Conservation (phyloP, 2,329 filamentous ascomycete genomes). For the Lecanoromycetidae sp. region DNA sequence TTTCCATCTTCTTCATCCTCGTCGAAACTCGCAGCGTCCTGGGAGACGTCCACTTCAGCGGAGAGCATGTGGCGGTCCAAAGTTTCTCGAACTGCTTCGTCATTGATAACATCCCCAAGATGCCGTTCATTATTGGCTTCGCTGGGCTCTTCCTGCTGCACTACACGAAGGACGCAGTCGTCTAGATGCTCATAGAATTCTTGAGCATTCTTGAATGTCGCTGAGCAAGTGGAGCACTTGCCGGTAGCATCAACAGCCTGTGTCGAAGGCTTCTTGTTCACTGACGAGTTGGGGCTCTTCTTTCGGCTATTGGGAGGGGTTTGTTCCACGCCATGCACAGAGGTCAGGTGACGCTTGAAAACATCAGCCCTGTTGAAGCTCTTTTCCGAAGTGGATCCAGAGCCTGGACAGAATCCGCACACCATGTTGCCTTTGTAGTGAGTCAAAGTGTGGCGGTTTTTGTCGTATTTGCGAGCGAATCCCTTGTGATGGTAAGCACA, state of each 20-base stretch:
- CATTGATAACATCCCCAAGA: conserved; percentile 47
- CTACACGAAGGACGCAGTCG: conserved; percentile 53
- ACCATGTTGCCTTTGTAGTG: conserved; percentile 98
- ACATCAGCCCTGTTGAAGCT: conserved; percentile 92
- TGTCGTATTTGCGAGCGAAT: conserved; percentile 91
- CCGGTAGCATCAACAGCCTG: conserved; percentile 69
- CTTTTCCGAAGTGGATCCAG: conserved; percentile 80
- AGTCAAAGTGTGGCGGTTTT: conserved; percentile 85
- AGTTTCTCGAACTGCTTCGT: conserved; percentile 45
- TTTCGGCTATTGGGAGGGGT: conserved; percentile 84
- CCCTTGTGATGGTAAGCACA: conserved; percentile 90
- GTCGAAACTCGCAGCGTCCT: conserved; percentile 30
- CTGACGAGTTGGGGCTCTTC: conserved; percentile 41
- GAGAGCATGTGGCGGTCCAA: conserved; percentile 46
- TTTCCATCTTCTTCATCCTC: conserved; percentile 48
- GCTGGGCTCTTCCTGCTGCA: conserved; percentile 46
- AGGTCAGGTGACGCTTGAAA: conserved; percentile 86
- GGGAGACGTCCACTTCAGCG: conserved; percentile 35
- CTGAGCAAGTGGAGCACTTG: conserved; percentile 83
- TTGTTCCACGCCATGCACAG: conserved; percentile 85
- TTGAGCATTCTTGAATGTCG: conserved; percentile 73
- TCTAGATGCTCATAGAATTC: conserved; percentile 96
- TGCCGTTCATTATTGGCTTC: conserved; percentile 46
- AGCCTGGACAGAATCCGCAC: conserved; percentile 84
- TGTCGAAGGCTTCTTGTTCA: conserved; percentile 53